These are phyloP conservation scores for Strigomonas culicis DNA, from an alignment of 208 protist genomes.

Conservation along the genomic window DNA sequence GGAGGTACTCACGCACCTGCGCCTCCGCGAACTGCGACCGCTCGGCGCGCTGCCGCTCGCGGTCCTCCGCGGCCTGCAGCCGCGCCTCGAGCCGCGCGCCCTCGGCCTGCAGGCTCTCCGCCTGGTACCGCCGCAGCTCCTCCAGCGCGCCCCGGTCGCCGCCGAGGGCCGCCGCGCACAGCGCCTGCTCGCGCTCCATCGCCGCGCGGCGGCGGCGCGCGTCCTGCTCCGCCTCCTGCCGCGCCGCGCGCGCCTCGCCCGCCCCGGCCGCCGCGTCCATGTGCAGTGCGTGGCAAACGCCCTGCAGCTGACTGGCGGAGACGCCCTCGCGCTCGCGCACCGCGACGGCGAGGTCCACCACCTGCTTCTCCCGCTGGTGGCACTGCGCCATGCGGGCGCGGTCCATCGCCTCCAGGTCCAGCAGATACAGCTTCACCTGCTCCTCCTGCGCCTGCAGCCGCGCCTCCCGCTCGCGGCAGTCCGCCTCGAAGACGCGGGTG, in stretches of 20 bases:
- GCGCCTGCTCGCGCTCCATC: slow-evolving; percentile 19
- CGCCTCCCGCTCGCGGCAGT: slow-evolving; percentile 13
- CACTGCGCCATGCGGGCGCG: slow-evolving; percentile 20
- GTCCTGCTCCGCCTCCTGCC: slow-evolving; percentile 27
- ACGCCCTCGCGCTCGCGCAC: slow-evolving; percentile 23
- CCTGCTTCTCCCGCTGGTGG: slow-evolving; percentile 20
- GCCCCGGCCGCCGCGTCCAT: slow-evolving; percentile 16
- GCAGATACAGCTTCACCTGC: slow-evolving; percentile 26
- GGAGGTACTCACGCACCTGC: slow-evolving; percentile 47
- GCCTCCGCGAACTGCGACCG: slow-evolving; percentile 41
- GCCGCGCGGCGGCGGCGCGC: slow-evolving; percentile 16
- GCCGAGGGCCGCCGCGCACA: slow-evolving; percentile 10
- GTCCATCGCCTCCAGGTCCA: slow-evolving; percentile 39
- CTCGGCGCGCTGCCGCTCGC: slow-evolving; percentile 17
- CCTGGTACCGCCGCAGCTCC: slow-evolving; percentile 18
- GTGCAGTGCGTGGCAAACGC: slow-evolving; percentile 14
- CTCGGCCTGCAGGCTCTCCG: slow-evolving; percentile 18
- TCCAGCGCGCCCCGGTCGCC: slow-evolving; percentile 19
- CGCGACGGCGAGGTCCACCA: slow-evolving; percentile 17
- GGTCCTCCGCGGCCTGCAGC: slow-evolving; percentile 10
- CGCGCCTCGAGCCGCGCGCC: slow-evolving; percentile 13
- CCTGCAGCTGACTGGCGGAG: slow-evolving; percentile 12
- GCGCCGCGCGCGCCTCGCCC: slow-evolving; percentile 13
- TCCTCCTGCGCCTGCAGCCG: slow-evolving; percentile 28
- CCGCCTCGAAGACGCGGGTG: slow-evolving; percentile 21